phyloP scores from a whole-genome alignment of 2,329 filamentous ascomycete species.

The Ceratocystis papillata region DNA sequence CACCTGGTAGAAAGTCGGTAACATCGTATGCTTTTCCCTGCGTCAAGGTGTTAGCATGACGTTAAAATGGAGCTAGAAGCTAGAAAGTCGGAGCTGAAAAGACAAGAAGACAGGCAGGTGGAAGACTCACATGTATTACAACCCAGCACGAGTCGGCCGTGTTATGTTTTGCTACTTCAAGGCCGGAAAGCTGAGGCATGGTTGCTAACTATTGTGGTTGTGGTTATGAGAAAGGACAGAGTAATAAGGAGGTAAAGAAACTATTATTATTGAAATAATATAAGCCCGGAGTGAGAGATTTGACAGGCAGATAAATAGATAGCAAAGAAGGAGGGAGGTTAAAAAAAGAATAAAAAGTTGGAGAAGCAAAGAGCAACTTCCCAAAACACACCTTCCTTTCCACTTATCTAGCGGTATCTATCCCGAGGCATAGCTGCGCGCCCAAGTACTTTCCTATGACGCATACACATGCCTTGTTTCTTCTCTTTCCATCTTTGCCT shows the following conservation, averaged over 20 bases:
- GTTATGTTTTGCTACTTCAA: constrained; percentile 59
- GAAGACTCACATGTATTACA: constrained; percentile 57
- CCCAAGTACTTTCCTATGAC: background rate
- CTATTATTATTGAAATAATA: background rate
- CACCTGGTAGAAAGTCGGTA: constrained; percentile 73
- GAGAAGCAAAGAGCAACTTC: background rate
- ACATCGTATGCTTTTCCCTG: constrained; percentile 77
- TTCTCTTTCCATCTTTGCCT: background rate
- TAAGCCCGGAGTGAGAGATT: background rate
- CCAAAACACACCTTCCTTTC: background rate
- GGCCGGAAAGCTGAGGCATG: constrained; percentile 40
- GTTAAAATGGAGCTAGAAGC: background rate
- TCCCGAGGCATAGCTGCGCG: no score
- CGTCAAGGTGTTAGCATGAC: constrained; percentile 19
- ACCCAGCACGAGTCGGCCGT: constrained; percentile 81
- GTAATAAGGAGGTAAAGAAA: background rate
- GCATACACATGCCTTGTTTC: background rate
- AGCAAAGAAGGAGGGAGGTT: background rate
- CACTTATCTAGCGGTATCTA: background rate
- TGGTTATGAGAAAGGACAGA: background rate
- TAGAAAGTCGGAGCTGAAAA: no score
- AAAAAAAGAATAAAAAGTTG: background rate
- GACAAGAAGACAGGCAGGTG: background rate
- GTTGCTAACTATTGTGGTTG: background rate
- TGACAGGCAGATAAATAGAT: background rate